Conservation (phyloP, 805 yeast species). For the Starmerella apicola region DNA sequence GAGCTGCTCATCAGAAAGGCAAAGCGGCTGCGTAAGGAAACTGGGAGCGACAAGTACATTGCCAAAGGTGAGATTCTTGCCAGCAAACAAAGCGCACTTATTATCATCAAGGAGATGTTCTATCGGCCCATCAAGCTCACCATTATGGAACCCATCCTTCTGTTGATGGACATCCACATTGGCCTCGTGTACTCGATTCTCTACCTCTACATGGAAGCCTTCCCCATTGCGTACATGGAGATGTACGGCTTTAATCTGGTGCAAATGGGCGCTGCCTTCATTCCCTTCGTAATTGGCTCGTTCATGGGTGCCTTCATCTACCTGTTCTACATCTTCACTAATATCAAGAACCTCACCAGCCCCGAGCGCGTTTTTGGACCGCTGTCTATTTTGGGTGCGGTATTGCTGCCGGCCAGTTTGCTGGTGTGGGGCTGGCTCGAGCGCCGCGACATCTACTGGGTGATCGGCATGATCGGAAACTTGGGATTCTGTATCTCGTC, state of each 20-base stretch:
- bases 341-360: constrained; percentile 3
- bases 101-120: constrained; percentile 16
- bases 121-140: constrained; percentile 35
- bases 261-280: constrained; percentile 37
- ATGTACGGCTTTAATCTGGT: constrained; percentile 37
- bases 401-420: constrained; percentile 38
- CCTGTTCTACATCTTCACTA: constrained; percentile 5
- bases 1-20: constrained; percentile 40
- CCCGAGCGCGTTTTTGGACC: constrained; percentile 15
- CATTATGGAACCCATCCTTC: constrained; percentile 41
- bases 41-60: constrained; percentile 21
- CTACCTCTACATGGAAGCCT: constrained; percentile 50
- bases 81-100: constrained; percentile 1
- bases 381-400: constrained; percentile 32
- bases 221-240: constrained; percentile 42
- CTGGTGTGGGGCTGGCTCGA: constrained; percentile 52
- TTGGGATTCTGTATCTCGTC: constrained; percentile 31
- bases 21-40: constrained; percentile 34
- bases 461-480: constrained; percentile 37
- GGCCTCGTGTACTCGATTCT: constrained; percentile 41
- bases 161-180: constrained; percentile 40
- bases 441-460: constrained; percentile 39
- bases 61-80: constrained; percentile 17
- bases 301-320: constrained; percentile 26
- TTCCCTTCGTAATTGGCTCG: constrained; percentile 38